Evolutionary conservation across 371 early-diverging fungal genomes (phyloP), one percentile per base, ranked within the genome.

Genomic region (Cokeromyces recurvatus): DNA sequence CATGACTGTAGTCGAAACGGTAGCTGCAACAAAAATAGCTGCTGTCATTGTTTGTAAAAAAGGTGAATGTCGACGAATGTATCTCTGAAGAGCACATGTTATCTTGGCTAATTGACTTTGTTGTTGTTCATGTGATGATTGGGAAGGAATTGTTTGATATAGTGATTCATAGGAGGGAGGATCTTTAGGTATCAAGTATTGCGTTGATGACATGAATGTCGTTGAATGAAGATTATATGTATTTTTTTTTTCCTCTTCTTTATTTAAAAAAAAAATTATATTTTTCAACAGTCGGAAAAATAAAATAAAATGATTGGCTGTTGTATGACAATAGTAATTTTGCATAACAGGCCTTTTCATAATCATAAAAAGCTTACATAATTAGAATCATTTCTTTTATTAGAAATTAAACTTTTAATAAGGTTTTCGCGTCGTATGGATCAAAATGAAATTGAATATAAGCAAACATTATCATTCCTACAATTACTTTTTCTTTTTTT

Each of bases 1-100:
- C 71, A 71, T 71, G 17, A 71, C 65, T 1, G 67, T 67, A 1
- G 65, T 48, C 17, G 71, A 71, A 25, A 71, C 54, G n/a, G 71
- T 67, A 2, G 64, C 65, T 15, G 71, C 71, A 8, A 69, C 66
- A 56, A 69, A 65, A 9, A 57, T 52, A 24, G 70, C 70, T 8
- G 68, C 71, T n/a, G 56, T 55, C 4, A 59, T 35, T 21, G 62
- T 57, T 47, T 71, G 71, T 3, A 71, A 34, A 42, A 62, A 67
- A 7, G 64, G 62, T 9, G 58, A 50, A 35, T 64, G 60, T 31
- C 61, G 42, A 34, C 49, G 51, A 32, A 67, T 36, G 25, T 47
- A 67, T 19, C 58, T 49, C 39, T 38, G 47, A 19, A 62, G 36
- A 16, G 43, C 56, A 43, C 32, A 46, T 14, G 48, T 42, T n/a